Conservation (phyloP, 176 grass and related monocot species). For the Oryza rufipogon region DNA sequence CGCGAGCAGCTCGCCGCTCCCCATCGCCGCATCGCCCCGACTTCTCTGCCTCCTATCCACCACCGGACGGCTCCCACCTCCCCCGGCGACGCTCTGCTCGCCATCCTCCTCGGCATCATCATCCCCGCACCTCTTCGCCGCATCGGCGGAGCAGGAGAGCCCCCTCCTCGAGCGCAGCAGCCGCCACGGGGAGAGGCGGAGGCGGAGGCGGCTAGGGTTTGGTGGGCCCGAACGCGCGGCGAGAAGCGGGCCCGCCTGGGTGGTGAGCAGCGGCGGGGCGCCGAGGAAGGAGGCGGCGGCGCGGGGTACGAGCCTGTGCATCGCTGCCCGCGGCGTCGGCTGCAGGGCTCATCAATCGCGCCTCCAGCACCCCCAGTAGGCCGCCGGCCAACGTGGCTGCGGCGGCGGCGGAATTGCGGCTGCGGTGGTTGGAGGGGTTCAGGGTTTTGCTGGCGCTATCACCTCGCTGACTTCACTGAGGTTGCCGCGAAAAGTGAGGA, state of each 20-base stretch:
- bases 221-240: not conserved
- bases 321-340: constrained; percentile 36
- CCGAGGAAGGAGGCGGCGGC: constrained; percentile 42
- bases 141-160: constrained; percentile 41
- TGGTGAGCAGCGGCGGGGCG: constrained; percentile 34
- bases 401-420: not conserved
- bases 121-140: constrained; percentile 30
- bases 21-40: constrained; percentile 39
- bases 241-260: not conserved
- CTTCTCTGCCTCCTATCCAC: constrained; percentile 57
- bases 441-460: constrained; percentile 50
- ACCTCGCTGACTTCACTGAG: not conserved
- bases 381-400: not conserved
- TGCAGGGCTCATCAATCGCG: constrained; percentile 41
- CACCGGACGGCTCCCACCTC: constrained; percentile 17
- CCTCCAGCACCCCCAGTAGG: not conserved
- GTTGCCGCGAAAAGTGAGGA: not conserved
- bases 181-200: constrained; percentile 14
- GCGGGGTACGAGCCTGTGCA: constrained; percentile 54
- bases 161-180: constrained; percentile 48
- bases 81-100: constrained; percentile 17
- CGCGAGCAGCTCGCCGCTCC: constrained; percentile 68
- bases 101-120: not conserved
- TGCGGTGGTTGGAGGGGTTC: constrained; percentile 33
- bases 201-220: constrained; percentile 15